These are phyloP conservation scores for Aspergillus saccharolyticus DNA, from an alignment of 495 filamentous ascomycete genomes.

Conservation along the genomic window DNA sequence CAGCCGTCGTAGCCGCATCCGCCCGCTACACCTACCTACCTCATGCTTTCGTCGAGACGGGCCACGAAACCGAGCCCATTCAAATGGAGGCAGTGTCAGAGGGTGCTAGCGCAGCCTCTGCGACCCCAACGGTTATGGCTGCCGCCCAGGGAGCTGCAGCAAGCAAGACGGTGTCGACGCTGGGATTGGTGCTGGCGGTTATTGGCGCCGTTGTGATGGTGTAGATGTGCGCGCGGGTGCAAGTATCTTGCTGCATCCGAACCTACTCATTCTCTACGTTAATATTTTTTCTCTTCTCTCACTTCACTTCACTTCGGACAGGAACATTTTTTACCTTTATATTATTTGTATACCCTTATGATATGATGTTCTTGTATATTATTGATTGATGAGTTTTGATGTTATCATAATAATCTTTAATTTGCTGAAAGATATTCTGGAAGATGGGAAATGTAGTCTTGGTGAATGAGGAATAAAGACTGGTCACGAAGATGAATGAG, in stretches of 20 bases:
- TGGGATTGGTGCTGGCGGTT: neutral
- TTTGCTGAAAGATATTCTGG: neutral
- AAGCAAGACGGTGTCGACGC: neutral
- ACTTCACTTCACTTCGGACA: neutral
- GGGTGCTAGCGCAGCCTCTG: neutral
- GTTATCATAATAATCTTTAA: neutral
- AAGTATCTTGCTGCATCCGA: neutral
- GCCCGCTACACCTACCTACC: constrained; percentile 32
- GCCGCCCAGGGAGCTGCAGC: neutral
- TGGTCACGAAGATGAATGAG: no score
- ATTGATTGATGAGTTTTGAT: constrained; percentile 2
- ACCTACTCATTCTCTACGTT: neutral
- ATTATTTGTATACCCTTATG: neutral
- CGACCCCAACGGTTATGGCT: neutral
- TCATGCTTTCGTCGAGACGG: constrained; percentile 30
- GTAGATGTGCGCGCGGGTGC: neutral
- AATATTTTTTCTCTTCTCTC: neutral
- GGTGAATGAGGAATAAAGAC: no score
- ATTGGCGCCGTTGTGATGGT: neutral
- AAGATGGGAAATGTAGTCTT: no score
- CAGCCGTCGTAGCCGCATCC: constrained; percentile 2
- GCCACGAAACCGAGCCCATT: no score
- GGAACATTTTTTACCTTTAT: neutral
- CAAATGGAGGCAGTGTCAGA: neutral
- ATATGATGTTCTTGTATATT: constrained; percentile 5